A percentile compares a stretch with the other conserved stretches of the same genome.
phyloP scores from a whole-genome alignment of 2,329 filamentous ascomycete genomes.

The Colletotrichum plurivorum region DNA sequence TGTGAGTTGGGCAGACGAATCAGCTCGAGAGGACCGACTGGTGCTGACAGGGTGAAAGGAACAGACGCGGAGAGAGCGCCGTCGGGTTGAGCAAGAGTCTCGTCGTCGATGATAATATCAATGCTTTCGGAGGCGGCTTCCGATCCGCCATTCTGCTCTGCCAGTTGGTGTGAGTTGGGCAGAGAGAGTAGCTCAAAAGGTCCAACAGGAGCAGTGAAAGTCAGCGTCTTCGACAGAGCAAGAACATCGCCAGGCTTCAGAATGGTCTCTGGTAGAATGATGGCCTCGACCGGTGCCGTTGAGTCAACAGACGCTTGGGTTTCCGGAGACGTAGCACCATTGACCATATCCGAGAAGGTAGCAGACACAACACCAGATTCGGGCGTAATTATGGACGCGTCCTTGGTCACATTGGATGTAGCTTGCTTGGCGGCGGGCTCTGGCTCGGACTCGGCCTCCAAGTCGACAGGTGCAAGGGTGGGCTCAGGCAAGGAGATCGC shows the following conservation, averaged over 20 bases:
- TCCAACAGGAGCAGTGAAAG: conserved; percentile 50
- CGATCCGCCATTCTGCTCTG: neutral
- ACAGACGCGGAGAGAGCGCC: neutral
- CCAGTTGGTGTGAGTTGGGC: conserved; percentile 62
- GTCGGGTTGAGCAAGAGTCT: neutral
- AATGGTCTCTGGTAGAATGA: conserved; percentile 1
- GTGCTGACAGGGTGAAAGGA: conserved; percentile 40
- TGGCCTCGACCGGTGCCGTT: neutral
- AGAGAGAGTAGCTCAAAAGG: conserved; percentile 64
- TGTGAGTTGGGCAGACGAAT: conserved; percentile 70
- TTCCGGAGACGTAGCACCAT: conserved; percentile 2
- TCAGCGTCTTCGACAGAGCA: neutral
- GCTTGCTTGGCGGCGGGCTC: neutral
- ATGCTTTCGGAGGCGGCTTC: neutral
- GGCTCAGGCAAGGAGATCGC: conserved; percentile 27
- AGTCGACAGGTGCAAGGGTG: conserved; percentile 1
- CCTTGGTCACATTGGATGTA: conserved; percentile 12
- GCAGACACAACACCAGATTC: conserved; percentile 10
- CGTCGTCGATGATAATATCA: neutral
- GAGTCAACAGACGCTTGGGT: neutral
- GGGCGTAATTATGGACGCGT: conserved; percentile 4
- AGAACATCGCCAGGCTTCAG: neutral
- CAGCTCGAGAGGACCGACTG: conserved; percentile 59
- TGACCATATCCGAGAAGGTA: neutral
- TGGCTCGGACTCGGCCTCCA: neutral